Evolutionary conservation across 164 flowering plant genomes (phyloP), one percentile per base, ranked within the genome.

Genomic region (Aristolochia californica): DNA sequence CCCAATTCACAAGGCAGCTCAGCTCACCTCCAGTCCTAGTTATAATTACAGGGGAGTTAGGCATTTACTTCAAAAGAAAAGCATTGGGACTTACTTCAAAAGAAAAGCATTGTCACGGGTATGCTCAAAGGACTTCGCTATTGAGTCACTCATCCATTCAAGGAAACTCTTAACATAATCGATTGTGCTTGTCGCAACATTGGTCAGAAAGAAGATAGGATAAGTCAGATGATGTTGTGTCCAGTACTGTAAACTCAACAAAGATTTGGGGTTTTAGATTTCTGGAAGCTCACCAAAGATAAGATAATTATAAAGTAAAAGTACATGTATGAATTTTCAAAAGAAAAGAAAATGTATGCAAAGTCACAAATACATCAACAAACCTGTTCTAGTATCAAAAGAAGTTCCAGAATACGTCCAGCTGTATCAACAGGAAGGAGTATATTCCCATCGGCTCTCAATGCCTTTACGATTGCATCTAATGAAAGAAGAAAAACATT

Each of bases 141-240:
- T 87, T 49, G 91, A 73, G 66, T 93, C 99, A 74, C 91, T 85
- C 99, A 93, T 93, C 96, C 96, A 93, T 78, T 93, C 99, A 52
- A 93, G 87, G 65, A 89, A 93, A 66, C 97, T 93, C 82, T 93
- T 89, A 20, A 77, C 90, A 74, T 83, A 89, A 43, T 89, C 97
- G 49, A 89, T 71, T 9, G 97, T 89, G 77, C 97, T 89, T 44
- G 98, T 77, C 55, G 97, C 56, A 62, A 93, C 96, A 74, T 83
- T 78, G 20, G 98, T 83, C 52, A 93, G 85, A 64, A 93, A 85
- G 79, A 62, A 87, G 53, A 93, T 84, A 22, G 98, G 98, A 70
- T 77, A 87, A 48, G 75, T 71, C 67, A 89, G 72, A 66, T 74
- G 79, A 63, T 78, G 68, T 23, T 80, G 85, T 52, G 70, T 68